Percentiles rank a stretch among this genome's conserved stretches.
These are phyloP conservation scores for Eutrema japonicum DNA, from an alignment of 345 rosid genomes.

Conservation along the genomic window DNA sequence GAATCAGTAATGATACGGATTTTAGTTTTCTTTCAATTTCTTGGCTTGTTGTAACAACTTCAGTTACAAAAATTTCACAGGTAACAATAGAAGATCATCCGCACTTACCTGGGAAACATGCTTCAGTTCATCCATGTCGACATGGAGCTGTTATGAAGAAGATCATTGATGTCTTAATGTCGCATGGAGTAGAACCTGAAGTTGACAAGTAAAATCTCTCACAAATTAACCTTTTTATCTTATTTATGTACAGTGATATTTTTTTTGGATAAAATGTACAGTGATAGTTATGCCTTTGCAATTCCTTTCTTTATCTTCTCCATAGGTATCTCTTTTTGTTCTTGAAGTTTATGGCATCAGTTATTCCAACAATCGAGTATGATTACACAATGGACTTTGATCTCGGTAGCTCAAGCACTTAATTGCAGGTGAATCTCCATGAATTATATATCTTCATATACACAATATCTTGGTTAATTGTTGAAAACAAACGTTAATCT, in stretches of 20 bases:
- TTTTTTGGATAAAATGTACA: not conserved
- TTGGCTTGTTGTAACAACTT: slow-evolving; percentile 16
- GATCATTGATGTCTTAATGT: slow-evolving; percentile 93
- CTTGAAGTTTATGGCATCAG: slow-evolving; percentile 92
- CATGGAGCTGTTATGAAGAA: slow-evolving; percentile 99
- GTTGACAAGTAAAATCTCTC: slow-evolving; percentile 72
- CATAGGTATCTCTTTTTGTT: slow-evolving; percentile 86
- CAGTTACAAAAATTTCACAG: not conserved
- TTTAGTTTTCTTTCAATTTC: not conserved
- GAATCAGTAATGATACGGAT: not conserved
- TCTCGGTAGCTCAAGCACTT: slow-evolving; percentile 86
- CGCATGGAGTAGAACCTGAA: slow-evolving; percentile 97
- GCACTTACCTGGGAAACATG: slow-evolving; percentile 97
- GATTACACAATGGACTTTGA: slow-evolving; percentile 97
- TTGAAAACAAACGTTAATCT: slow-evolving; percentile 1
- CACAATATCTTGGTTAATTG: slow-evolving; percentile 7
- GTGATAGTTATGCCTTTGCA: slow-evolving; percentile 1
- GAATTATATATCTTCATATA: slow-evolving; percentile 1
- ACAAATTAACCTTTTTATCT: not conserved
- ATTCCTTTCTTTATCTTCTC: slow-evolving; percentile 7
- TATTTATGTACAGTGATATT: not conserved
- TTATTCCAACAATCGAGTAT: slow-evolving; percentile 92
- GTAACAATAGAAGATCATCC: slow-evolving; percentile 89
- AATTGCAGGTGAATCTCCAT: slow-evolving; percentile 43
- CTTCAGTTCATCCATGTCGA: slow-evolving; percentile 97